A percentile compares a stretch with the other conserved stretches of the same genome.
Evolutionary conservation across 2,329 filamentous ascomycete genomes (phyloP).

Genomic region (Xylaria sp.): DNA sequence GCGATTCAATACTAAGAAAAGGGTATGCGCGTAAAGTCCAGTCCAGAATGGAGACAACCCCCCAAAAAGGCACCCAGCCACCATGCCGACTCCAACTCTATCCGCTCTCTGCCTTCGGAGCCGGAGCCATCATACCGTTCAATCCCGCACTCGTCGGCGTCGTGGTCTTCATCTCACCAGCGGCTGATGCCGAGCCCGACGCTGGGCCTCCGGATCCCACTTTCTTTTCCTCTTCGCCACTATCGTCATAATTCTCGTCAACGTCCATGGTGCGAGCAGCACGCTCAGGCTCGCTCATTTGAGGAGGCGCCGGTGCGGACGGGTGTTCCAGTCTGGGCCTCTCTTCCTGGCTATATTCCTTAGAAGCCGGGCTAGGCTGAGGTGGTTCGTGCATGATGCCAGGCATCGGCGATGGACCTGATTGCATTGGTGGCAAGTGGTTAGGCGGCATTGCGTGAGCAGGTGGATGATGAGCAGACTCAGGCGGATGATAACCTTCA

Average conservation of each 20-base stretch:
- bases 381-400: constrained; percentile 48
- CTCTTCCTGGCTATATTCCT: constrained; percentile 56
- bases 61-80: constrained; percentile 8
- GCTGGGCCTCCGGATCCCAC: constrained; percentile 37
- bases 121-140: constrained; percentile 43
- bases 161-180: constrained; percentile 49
- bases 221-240: constrained; percentile 79
- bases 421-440: constrained; percentile 60
- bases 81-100: constrained; percentile 1
- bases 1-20: constrained; percentile 19
- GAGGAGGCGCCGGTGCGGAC: constrained; percentile 40
- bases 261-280: constrained; percentile 94
- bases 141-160: constrained; percentile 45
- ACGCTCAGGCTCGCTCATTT: constrained; percentile 67
- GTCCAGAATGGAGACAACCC: not conserved
- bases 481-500: constrained; percentile 84
- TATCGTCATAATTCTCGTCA: constrained; percentile 96
- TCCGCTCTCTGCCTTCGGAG: constrained; percentile 43
- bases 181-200: constrained; percentile 39
- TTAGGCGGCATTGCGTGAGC: constrained; percentile 51
- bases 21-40: constrained; percentile 25
- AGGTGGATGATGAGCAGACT: constrained; percentile 80
- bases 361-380: constrained; percentile 41
- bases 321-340: constrained; percentile 43
- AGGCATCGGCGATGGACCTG: constrained; percentile 51